phyloP scores from a whole-genome alignment of 2,329 filamentous ascomycete genomes.

The Septoria petroselini region DNA sequence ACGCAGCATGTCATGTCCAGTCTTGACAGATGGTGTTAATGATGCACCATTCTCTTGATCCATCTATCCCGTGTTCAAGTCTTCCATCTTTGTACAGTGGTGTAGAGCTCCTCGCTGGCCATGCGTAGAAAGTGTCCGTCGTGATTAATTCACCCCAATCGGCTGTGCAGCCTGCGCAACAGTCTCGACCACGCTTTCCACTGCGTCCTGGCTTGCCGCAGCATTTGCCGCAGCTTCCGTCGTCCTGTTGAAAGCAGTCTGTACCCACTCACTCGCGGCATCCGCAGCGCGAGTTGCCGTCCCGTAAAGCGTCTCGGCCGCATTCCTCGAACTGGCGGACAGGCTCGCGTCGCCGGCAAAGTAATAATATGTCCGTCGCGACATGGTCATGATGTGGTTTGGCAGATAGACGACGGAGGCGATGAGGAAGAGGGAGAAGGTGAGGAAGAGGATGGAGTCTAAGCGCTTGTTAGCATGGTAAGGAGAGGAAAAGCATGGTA shows the following conservation, averaged over 20 bases:
- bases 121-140: neutral
- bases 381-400: conserved; percentile 79
- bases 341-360: conserved; percentile 66
- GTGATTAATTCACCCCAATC: conserved; percentile 1
- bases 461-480: neutral
- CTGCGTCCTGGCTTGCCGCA: conserved; percentile 9
- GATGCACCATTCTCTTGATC: too few relatives aligned
- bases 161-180: conserved; percentile 21
- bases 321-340: conserved; percentile 17
- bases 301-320: conserved; percentile 23
- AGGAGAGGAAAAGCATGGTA: neutral
- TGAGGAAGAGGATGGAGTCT: conserved; percentile 91
- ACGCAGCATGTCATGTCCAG: too few relatives aligned
- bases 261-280: conserved; percentile 28
- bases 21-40: too few relatives aligned
- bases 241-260: conserved; percentile 26
- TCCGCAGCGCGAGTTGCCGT: conserved; percentile 23
- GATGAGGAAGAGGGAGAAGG: conserved; percentile 80
- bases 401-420: conserved; percentile 90
- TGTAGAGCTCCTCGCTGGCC: too few relatives aligned
- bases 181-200: conserved; percentile 24
- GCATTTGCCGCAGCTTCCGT: neutral
- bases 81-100: too few relatives aligned
- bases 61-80: too few relatives aligned
- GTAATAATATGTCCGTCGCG: conserved; percentile 89